A percentile compares a stretch with the other conserved stretches of the same genome.
These are phyloP conservation scores for Microcera coccophila DNA, from an alignment of 2,329 filamentous ascomycete species.

Conservation along the genomic window DNA sequence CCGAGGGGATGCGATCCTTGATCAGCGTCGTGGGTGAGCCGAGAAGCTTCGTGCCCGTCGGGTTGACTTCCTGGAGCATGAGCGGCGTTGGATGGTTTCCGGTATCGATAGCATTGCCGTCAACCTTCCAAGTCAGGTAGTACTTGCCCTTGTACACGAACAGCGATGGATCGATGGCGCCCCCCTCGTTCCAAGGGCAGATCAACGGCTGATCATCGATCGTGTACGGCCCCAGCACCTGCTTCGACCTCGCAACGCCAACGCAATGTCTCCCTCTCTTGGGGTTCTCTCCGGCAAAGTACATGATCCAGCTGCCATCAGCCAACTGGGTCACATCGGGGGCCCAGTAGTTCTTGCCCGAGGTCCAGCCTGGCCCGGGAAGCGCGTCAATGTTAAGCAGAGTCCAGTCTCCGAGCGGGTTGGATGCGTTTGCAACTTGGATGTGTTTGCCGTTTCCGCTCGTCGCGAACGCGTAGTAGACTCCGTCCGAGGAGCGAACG, in stretches of 20 bases:
- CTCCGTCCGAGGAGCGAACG: constrained; percentile 42
- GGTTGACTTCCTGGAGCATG: constrained; percentile 50
- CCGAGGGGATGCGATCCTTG: constrained; percentile 38
- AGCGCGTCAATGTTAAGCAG: constrained; percentile 52
- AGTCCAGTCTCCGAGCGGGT: constrained; percentile 46
- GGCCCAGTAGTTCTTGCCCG: constrained; percentile 54
- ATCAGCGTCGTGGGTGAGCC: constrained; percentile 48
- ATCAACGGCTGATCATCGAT: constrained; percentile 46
- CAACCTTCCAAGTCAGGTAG: constrained; percentile 63
- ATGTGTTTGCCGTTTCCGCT: constrained; percentile 48
- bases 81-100: constrained; percentile 49
- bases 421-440: constrained; percentile 49
- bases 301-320: constrained; percentile 55
- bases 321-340: constrained; percentile 53
- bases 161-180: constrained; percentile 60
- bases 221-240: constrained; percentile 49
- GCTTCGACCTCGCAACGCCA: constrained; percentile 49
- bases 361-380: constrained; percentile 53
- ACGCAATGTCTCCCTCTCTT: constrained; percentile 50
- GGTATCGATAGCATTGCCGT: constrained; percentile 53
- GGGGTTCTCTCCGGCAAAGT: constrained; percentile 51
- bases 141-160: constrained; percentile 42
- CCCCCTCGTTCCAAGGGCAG: constrained; percentile 51
- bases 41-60: constrained; percentile 49
- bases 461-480: constrained; percentile 58